These are phyloP conservation scores for Mycena indigotica DNA, from an alignment of 768 basidiomycete genomes.

Conservation along the genomic window DNA sequence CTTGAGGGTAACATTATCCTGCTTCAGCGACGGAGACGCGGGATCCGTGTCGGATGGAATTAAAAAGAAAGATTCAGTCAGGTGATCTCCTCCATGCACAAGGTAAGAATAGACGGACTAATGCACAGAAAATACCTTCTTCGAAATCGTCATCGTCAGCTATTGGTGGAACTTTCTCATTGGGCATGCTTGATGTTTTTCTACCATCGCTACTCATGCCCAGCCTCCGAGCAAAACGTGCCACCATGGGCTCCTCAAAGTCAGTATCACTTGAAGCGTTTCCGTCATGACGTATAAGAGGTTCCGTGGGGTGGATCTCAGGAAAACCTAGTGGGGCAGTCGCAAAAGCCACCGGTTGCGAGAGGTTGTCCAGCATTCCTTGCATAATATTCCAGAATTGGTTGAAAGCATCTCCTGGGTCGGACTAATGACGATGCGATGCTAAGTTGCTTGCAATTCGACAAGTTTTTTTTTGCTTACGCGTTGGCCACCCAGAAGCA, in stretches of 20 bases:
- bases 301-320: slow-evolving; percentile 31
- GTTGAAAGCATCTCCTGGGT: slow-evolving; percentile 85
- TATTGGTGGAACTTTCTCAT: slow-evolving; percentile 34
- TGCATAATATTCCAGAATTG: slow-evolving; percentile 89
- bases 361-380: slow-evolving; percentile 83
- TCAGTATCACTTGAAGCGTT: slow-evolving; percentile 70
- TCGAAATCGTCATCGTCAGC: slow-evolving; percentile 67
- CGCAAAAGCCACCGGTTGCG: slow-evolving; percentile 82
- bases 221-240: slow-evolving; percentile 55
- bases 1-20: slow-evolving; percentile 69
- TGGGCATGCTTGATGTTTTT: slow-evolving; percentile 20
- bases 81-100: slow-evolving; percentile 52
- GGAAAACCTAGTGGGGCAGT: slow-evolving; percentile 68
- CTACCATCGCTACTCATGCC: slow-evolving; percentile 42
- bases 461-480: slow-evolving; percentile 41
- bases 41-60: slow-evolving; percentile 65
- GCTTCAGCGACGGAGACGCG: slow-evolving; percentile 47
- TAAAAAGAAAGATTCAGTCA: slow-evolving; percentile 80
- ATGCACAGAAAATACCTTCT: slow-evolving; percentile 47
- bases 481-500: slow-evolving; percentile 78
- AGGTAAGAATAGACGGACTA: not conserved
- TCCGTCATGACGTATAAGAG: slow-evolving; percentile 44
- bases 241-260: slow-evolving; percentile 62
- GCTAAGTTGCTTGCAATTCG: slow-evolving; percentile 7
- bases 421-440: slow-evolving; percentile 50